phyloP scores from a whole-genome alignment of 1,284 basidiomycete genomes.

The Gomphus sp. region DNA sequence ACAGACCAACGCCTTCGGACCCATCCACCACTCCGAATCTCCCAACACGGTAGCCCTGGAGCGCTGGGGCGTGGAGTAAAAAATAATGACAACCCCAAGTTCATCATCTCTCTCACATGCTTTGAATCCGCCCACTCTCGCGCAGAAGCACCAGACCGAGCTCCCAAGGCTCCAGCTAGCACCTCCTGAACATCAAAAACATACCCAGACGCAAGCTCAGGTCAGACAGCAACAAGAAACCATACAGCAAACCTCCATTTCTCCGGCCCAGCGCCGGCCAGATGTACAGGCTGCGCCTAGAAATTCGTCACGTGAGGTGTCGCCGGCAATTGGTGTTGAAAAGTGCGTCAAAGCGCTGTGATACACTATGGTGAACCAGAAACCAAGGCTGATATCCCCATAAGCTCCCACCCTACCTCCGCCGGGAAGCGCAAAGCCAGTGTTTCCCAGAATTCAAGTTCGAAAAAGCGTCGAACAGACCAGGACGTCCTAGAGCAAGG shows the following conservation, averaged over 20 bases:
- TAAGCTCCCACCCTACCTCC: background rate
- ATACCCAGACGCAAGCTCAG: slow-evolving; percentile 1
- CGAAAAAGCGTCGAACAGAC: slow-evolving; percentile 23
- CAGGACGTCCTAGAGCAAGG: slow-evolving; percentile 11
- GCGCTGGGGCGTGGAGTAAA: slow-evolving; percentile 4
- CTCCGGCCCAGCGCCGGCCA: background rate
- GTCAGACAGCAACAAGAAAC: background rate
- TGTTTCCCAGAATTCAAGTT: background rate
- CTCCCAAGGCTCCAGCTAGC: slow-evolving; percentile 9
- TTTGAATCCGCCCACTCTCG: background rate
- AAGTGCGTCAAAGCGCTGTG: background rate
- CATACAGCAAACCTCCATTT: background rate
- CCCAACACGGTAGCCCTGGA: background rate
- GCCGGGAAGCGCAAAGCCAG: slow-evolving; percentile 5
- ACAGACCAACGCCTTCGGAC: background rate
- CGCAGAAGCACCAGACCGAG: background rate
- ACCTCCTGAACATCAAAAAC: slow-evolving; percentile 10
- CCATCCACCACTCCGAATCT: background rate
- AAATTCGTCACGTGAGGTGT: slow-evolving; percentile 8
- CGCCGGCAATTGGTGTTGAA: slow-evolving; percentile 4
- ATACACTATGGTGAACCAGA: background rate
- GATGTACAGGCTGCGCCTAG: background rate
- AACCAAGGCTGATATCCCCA: background rate
- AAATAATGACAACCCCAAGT: slow-evolving; percentile 7
- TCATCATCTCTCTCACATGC: slow-evolving; percentile 6